Evolutionary conservation across 805 yeast species (phyloP).

Genomic region (Maudiozyma saulgeensis): DNA sequence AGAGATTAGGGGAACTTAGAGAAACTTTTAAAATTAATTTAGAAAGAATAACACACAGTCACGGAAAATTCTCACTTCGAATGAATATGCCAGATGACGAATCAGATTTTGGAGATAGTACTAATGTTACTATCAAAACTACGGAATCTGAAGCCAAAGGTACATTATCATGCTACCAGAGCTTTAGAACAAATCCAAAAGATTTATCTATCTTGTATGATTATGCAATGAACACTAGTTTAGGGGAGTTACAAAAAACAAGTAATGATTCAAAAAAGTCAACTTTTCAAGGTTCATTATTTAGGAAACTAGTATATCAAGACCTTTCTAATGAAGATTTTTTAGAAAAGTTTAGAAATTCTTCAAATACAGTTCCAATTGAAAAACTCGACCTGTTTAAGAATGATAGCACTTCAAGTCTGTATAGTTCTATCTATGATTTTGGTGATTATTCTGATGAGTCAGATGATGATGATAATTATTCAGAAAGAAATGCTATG

Average conservation of each 20-base stretch:
- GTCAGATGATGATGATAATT: not conserved
- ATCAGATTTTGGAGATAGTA: not conserved
- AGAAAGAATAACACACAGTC: not conserved
- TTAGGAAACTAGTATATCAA: not conserved
- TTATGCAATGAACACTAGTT: slow-evolving; percentile 7
- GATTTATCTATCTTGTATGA: slow-evolving; percentile 14
- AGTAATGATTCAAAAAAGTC: not conserved
- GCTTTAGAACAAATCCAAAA: slow-evolving; percentile 10
- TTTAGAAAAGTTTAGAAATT: not conserved
- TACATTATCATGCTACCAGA: slow-evolving; percentile 7
- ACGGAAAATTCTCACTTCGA: not conserved
- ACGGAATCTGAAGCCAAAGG: not conserved
- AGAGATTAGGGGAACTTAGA: not conserved
- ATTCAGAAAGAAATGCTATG: not conserved
- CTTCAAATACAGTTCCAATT: not conserved
- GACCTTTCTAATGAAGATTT: not conserved
- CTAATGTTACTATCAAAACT: not conserved
- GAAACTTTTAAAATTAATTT: not conserved
- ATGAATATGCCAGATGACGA: not conserved
- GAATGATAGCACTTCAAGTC: not conserved
- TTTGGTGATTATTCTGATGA: not conserved
- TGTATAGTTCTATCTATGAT: not conserved
- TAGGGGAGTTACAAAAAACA: not conserved
- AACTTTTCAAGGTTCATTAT: not conserved
- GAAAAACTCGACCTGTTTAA: not conserved